Base-by-base conservation (phyloP, 768 basidiomycete genomes). In the Lactarius sanguifluus region DNA sequence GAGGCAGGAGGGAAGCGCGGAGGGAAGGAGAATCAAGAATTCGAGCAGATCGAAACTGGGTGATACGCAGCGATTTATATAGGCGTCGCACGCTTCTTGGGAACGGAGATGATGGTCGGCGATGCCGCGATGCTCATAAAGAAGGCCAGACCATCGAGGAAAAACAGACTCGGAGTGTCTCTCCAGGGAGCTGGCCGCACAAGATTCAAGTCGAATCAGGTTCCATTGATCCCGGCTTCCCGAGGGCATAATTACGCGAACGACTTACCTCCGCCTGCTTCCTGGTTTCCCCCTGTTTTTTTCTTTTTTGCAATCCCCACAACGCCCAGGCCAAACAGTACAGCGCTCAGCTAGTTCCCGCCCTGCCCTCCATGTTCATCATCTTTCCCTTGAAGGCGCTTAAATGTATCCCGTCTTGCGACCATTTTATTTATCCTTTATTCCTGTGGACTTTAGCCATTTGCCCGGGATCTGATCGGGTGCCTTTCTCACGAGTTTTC, bases 191-290 rank as follows among this genome's bases (percentile, higher is more conserved):
- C 62, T 67, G 66, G 66, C 40, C 16, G 58, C 62, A 36, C 65
- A 58, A 67, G 66, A 67, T 67, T 67, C 66, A 60, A 60, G 47
- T 64, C 62, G 57, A 67, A 67, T 67, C 66, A 67, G 66, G 62
- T 67, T 67, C 66, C 57, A 67, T 67, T 67, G 62, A 67, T 67
- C 62, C 66, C 66, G 36, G 58, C 66, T 64, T 67, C 62, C 62
- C 62, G 62, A 67, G 62, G 64, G 66, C 66, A 67, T 67, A 59
- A 67, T 67, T 67, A 67, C 66, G 66, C 66, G 66, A 67, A 66
- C 62, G 66, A 67, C 62, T 59, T 60, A 67, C 66, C 57, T 47
- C 47, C 65, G 66, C 66, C 66, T 38, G 16, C 32, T 38, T 63
- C 62, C 62, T 60, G 66, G 66, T 28, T 47, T 45, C 34, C 43